These are phyloP conservation scores for Diaporthe eres DNA, from an alignment of 2,329 filamentous ascomycete genomes.

Conservation along the genomic window DNA sequence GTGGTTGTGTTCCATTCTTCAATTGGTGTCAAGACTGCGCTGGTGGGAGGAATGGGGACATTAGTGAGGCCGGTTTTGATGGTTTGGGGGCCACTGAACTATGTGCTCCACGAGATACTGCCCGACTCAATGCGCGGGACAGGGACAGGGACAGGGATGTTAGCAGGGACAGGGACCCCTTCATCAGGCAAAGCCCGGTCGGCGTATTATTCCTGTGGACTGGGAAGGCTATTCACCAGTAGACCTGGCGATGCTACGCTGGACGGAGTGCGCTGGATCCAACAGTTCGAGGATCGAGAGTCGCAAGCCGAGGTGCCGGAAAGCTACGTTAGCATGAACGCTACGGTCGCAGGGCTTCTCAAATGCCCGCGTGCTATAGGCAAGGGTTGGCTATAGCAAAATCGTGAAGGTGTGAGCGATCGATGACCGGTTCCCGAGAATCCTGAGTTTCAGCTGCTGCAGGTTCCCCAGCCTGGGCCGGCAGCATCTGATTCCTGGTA, in stretches of 20 bases:
- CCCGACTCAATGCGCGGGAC: slow-evolving; percentile 23
- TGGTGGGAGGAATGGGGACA: not conserved
- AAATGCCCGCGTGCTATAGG: slow-evolving; percentile 31
- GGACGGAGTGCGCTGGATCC: slow-evolving; percentile 15
- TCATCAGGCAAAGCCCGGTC: not conserved
- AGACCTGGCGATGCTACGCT: slow-evolving; percentile 14
- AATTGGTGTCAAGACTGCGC: not conserved
- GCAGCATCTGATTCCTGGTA: slow-evolving; percentile 19
- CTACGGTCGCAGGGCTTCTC: slow-evolving; percentile 21
- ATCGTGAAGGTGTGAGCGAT: slow-evolving; percentile 36
- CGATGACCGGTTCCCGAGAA: slow-evolving; percentile 33
- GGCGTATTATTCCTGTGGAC: slow-evolving; percentile 16
- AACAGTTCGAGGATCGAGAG: slow-evolving; percentile 30
- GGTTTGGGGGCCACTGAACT: slow-evolving; percentile 7
- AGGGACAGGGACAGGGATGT: slow-evolving; percentile 18
- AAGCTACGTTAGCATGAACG: slow-evolving; percentile 16
- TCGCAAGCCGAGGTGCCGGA: slow-evolving; percentile 26
- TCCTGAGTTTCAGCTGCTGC: slow-evolving; percentile 36
- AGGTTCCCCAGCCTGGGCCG: slow-evolving; percentile 30
- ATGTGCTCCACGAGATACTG: slow-evolving; percentile 16
- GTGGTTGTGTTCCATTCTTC: slow-evolving; percentile 16
- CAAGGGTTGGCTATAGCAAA: slow-evolving; percentile 23
- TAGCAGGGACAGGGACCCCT: slow-evolving; percentile 2
- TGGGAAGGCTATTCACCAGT: not conserved
- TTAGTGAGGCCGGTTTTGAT: slow-evolving; percentile 10